phyloP scores from a whole-genome alignment of 2,329 filamentous ascomycete species.

The Neodidymelliopsis sp. region DNA sequence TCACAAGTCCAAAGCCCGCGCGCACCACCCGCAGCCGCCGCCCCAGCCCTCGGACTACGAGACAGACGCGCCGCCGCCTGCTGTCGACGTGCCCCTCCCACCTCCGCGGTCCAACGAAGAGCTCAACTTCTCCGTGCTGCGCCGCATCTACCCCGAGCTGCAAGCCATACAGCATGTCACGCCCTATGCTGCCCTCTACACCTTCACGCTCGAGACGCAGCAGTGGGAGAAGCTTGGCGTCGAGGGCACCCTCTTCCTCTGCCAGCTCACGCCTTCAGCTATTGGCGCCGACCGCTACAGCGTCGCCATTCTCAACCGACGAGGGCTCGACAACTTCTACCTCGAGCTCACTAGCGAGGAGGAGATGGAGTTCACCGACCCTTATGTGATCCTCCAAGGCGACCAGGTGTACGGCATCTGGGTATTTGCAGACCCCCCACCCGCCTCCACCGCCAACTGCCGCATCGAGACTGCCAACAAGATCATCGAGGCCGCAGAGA shows the following conservation, averaged over 20 bases:
- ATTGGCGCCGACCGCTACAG: slow-evolving; percentile 50
- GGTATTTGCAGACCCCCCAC: slow-evolving; percentile 68
- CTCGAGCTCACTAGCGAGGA: slow-evolving; percentile 53
- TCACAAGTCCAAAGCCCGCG: slow-evolving; percentile 43
- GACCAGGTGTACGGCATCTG: slow-evolving; percentile 66
- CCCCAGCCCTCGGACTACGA: slow-evolving; percentile 63
- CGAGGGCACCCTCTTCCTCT: slow-evolving; percentile 90
- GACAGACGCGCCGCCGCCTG: slow-evolving; percentile 53
- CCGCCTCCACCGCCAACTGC: slow-evolving; percentile 61
- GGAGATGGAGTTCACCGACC: slow-evolving; percentile 58
- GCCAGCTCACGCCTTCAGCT: slow-evolving; percentile 61
- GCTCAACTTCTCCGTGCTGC: slow-evolving; percentile 85
- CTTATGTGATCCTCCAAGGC: slow-evolving; percentile 65
- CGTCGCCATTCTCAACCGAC: slow-evolving; percentile 57
- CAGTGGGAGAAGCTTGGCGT: slow-evolving; percentile 86
- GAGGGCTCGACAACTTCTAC: slow-evolving; percentile 57
- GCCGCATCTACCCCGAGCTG: slow-evolving; percentile 79
- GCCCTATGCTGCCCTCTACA: slow-evolving; percentile 86
- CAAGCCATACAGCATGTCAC: slow-evolving; percentile 78
- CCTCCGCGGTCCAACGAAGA: slow-evolving; percentile 76
- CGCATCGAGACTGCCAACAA: slow-evolving; percentile 61
- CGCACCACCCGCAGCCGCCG: slow-evolving; percentile 36
- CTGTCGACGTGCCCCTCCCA: slow-evolving; percentile 51
- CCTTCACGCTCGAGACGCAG: slow-evolving; percentile 69
- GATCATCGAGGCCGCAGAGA: slow-evolving; percentile 63